phyloP scores from a whole-genome alignment of 2,329 filamentous ascomycete species.

The Colletotrichum magnum region DNA sequence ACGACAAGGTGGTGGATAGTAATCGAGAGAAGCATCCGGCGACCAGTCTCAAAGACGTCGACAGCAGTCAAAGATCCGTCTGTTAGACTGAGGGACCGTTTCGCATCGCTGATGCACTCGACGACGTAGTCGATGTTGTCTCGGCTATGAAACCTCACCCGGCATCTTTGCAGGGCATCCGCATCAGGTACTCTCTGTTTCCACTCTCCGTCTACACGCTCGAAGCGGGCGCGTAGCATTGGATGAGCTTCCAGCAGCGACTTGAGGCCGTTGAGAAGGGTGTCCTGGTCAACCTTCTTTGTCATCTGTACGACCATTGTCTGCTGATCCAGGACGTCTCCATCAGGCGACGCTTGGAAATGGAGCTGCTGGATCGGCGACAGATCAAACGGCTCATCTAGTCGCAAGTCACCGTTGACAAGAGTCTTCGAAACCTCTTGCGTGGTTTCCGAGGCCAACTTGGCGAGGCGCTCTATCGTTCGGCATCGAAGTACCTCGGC shows the following conservation, averaged over 20 bases:
- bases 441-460: not conserved
- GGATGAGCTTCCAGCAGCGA: slow-evolving; percentile 13
- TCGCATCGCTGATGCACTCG: slow-evolving; percentile 23
- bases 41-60: slow-evolving; percentile 10
- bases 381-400: not conserved
- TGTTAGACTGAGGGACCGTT: slow-evolving; percentile 9
- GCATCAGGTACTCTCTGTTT: not conserved
- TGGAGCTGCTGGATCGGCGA: slow-evolving; percentile 30
- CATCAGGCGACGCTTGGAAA: slow-evolving; percentile 17
- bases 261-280: not conserved
- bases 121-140: slow-evolving; percentile 13
- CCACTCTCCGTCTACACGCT: slow-evolving; percentile 11
- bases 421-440: not conserved
- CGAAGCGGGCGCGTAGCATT: slow-evolving; percentile 20
- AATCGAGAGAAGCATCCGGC: slow-evolving; percentile 47
- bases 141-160: slow-evolving; percentile 21
- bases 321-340: slow-evolving; percentile 25
- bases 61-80: slow-evolving; percentile 4
- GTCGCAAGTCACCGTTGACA: not conserved
- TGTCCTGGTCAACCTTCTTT: slow-evolving; percentile 5
- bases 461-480: slow-evolving; percentile 1
- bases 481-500: slow-evolving; percentile 16
- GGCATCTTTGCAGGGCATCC: not conserved
- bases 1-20: slow-evolving; percentile 56
- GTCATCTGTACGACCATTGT: slow-evolving; percentile 21